A percentile compares a stretch with the other conserved stretches of the same genome.
These are phyloP conservation scores for Trypanosoma congolense DNA, from an alignment of 208 protist genomes.

Conservation along the genomic window DNA sequence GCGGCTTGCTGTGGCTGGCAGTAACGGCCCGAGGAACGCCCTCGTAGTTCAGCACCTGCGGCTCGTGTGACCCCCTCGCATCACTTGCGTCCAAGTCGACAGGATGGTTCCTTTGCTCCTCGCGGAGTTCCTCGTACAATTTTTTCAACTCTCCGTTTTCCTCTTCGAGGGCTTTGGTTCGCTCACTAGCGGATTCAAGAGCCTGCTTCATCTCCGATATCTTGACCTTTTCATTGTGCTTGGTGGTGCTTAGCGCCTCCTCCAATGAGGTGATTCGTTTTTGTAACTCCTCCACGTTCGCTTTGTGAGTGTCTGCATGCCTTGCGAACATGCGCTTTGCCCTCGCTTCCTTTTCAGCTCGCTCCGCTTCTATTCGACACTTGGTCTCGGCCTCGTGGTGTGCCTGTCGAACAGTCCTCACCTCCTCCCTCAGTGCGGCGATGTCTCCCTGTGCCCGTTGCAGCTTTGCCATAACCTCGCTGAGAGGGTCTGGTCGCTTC, in stretches of 20 bases:
- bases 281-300: constrained; percentile 12
- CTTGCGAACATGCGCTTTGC: constrained; percentile 16
- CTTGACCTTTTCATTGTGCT: constrained; percentile 24
- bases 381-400: constrained; percentile 19
- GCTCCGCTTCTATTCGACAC: constrained; percentile 30
- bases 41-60: not conserved
- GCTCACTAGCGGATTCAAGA: constrained; percentile 3
- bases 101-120: constrained; percentile 10
- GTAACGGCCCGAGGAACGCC: not conserved
- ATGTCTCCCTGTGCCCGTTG: constrained; percentile 9
- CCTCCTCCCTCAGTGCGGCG: not conserved
- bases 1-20: not conserved
- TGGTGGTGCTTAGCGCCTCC: constrained; percentile 18
- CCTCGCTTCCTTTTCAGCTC: constrained; percentile 20
- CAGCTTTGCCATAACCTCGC: constrained; percentile 7
- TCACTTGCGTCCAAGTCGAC: not conserved
- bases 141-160: constrained; percentile 21
- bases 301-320: constrained; percentile 22
- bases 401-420: not conserved
- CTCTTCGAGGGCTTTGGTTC: constrained; percentile 24
- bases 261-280: constrained; percentile 2
- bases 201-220: not conserved
- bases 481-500: constrained; percentile 21
- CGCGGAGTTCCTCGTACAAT: constrained; percentile 20
- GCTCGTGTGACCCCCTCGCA: not conserved